Evolutionary conservation across 176 grass and related monocot species (phyloP), one percentile per base, ranked within the genome.

Genomic region (Puccinellia tenuiflora): DNA sequence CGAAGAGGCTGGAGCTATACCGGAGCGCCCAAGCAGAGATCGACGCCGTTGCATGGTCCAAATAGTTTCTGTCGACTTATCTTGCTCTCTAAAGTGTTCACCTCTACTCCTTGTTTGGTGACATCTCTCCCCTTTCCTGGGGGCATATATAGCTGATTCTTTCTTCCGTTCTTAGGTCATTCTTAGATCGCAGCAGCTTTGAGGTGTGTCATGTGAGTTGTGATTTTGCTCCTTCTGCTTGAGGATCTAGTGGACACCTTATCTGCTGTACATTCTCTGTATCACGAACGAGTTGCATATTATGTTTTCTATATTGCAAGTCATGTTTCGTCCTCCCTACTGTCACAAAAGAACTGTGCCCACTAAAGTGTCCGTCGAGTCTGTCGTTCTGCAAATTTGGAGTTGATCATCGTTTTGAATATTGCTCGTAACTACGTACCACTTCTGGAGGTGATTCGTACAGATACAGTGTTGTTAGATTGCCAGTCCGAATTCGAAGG

Each of bases 1-100:
- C 95, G 22, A 94, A 97, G 86, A 89, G 92, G 75, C 79, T 94
- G 48, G 95, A 94, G 77, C 63, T 97, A 39, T 97, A 97, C 76
- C 86, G 90, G 87, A 92, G 81, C 1, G 95, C 95, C 6, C 95
- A 97, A 79, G 14, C 92, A 12, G 95, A 97, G 75, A 94, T 97
- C 0, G 95, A 97, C 30, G 85, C 92, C 0, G 94, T 97, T 75
- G 90, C 92, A 53, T 97, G 94, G 92, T 79, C 94, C 10, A 97
- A 97, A 83, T 97, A 97, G 55, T 84, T 77, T 15, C 33, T 57
- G 53, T 64, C 42, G 3, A 30, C 52, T 33, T 52, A 26, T 76
- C 64, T 38, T 82, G 13, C 43, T 64, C 71, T 70, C 73, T 28
- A 75, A 21, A 73, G 43, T 65, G 68, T 74, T 81, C 45, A 80